Conservation (phyloP, 202 grass and related monocot genomes). For the Saccharum hybrid region DNA sequence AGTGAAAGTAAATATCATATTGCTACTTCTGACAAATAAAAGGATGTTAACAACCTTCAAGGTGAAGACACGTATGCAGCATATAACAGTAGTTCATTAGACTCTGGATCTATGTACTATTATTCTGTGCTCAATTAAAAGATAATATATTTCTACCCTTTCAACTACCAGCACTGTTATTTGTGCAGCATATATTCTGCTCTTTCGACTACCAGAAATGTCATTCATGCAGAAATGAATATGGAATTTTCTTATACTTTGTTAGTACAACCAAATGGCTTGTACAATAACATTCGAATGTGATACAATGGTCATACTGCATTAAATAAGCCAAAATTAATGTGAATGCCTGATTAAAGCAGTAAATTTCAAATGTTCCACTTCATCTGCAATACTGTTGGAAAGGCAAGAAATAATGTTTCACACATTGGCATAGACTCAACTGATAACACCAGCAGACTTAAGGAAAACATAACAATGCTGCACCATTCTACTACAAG, state of each 20-base stretch:
- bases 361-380: constrained; percentile 10
- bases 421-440: constrained; percentile 20
- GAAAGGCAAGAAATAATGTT: constrained; percentile 37
- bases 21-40: neutral
- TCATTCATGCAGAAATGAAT: neutral
- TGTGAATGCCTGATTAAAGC: constrained; percentile 22
- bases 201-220: neutral
- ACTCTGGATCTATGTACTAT: neutral
- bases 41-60: neutral
- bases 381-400: constrained; percentile 14
- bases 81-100: neutral
- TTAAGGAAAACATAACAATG: constrained; percentile 1
- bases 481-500: neutral
- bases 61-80: neutral
- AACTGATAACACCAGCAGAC: constrained; percentile 18
- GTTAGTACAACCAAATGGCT: neutral
- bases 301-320: neutral
- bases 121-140: neutral
- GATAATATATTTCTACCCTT: neutral
- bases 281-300: neutral
- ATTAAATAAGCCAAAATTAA: constrained; percentile 8
- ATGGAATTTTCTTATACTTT: neutral
- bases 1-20: neutral
- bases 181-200: neutral
- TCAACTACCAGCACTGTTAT: neutral